Evolutionary conservation across 2,329 filamentous ascomycete species (phyloP), one percentile per base, ranked within the genome.

Genomic region (Exserohilum rostratum): DNA sequence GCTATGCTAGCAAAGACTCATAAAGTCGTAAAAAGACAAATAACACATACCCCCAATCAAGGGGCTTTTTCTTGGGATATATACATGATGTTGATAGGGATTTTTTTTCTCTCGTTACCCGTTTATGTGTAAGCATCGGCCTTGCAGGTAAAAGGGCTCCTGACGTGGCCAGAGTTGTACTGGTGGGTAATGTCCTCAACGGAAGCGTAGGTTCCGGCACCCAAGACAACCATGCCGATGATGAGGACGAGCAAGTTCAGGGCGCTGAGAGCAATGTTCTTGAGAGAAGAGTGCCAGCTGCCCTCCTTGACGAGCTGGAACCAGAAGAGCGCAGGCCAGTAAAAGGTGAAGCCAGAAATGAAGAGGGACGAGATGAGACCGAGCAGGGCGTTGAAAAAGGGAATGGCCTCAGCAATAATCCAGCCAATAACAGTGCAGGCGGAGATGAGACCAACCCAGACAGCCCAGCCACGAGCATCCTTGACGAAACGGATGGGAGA

Each of bases 351-450:
- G 82, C 87, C 89, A 39, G 81, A 85, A 33, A 84, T 86, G 62
- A 90, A 89, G 2, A 89, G 75, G 5, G 86, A 66, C 3, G 72
- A 75, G 50, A 90, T 84, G 34, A 91, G 75, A 30, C 84, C 85
- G n/a, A 91, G 78, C 3, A 91, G 78, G 45, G 85, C 83, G 69
- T 85, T 86, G 77, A 91, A 91, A 52, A 87, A 84, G 0, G 89
- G 89, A 13, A 91, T 88, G 0, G 86, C 85, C 68, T 88, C 83
- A 7, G 88, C 87, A 52, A 91, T 87, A 60, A 91, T 76, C 80
- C 86, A 89, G 3, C 87, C 86, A 6, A 90, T 62, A 22, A 85
- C 65, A 80, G 87, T 90, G 25, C 88, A 73, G 30, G 67, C 64
- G 1, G 82, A 68, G 0, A 84, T 81, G 33, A 90, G 82, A 5